These are phyloP conservation scores for Fusarium circinatum DNA, from an alignment of 2,329 filamentous ascomycete genomes.

Conservation along the genomic window DNA sequence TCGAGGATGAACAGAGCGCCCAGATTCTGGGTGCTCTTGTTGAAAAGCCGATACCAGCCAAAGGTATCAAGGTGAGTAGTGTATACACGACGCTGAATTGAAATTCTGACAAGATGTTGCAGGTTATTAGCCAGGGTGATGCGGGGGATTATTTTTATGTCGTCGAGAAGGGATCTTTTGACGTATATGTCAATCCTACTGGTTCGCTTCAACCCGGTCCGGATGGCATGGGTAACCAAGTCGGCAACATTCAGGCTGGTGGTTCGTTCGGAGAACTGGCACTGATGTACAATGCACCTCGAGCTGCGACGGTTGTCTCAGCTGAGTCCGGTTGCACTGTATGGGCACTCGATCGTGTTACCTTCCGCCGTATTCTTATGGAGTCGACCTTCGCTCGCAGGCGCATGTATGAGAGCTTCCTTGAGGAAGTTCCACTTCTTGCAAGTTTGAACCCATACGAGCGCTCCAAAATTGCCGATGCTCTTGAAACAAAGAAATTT, in stretches of 20 bases:
- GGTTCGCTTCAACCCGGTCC: constrained; percentile 82
- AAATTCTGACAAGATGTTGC: constrained; percentile 46
- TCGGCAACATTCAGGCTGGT: constrained; percentile 83
- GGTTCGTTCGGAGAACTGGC: constrained; percentile 97
- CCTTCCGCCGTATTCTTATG: constrained; percentile 98
- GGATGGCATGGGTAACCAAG: constrained; percentile 84
- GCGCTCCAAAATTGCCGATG: constrained; percentile 96
- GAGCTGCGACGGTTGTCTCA: constrained; percentile 92
- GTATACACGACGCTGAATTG: not conserved
- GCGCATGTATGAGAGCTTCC: constrained; percentile 96
- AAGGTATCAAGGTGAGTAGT: constrained; percentile 75
- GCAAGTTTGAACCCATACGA: constrained; percentile 88
- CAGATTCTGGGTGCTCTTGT: constrained; percentile 91
- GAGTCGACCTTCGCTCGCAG: constrained; percentile 96
- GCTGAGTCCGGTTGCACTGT: constrained; percentile 81
- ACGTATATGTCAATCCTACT: constrained; percentile 85
- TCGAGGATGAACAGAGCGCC: constrained; percentile 90
- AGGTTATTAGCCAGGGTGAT: constrained; percentile 96
- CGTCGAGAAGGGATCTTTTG: constrained; percentile 89
- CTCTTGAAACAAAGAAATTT: constrained; percentile 90
- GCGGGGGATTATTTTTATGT: constrained; percentile 98
- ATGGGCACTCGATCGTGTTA: constrained; percentile 95
- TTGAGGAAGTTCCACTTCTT: constrained; percentile 91
- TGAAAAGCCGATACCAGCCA: constrained; percentile 94
- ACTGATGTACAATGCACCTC: constrained; percentile 98